Evolutionary conservation across 1,284 basidiomycete species (phyloP).

Genomic region (Heterobasidion irregulare): DNA sequence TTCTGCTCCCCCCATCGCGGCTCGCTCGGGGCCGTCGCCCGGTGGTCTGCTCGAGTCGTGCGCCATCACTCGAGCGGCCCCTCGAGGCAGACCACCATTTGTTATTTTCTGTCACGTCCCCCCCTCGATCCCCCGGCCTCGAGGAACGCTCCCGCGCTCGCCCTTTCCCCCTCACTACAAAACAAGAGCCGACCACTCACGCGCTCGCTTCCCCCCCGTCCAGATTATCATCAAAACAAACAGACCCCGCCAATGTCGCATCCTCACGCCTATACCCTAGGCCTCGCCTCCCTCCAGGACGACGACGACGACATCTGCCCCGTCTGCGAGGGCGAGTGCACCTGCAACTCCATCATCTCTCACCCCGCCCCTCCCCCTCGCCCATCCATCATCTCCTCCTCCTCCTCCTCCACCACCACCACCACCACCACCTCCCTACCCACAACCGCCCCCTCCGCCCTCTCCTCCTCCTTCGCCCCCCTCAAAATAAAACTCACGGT

Average conservation of each 20-base stretch:
- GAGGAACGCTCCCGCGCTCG: constrained; percentile 3
- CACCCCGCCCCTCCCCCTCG: constrained; percentile 11
- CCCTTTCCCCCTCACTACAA: neutral
- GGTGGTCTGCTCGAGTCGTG: neutral
- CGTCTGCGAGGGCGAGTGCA: constrained; percentile 81
- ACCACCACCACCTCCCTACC: constrained; percentile 16
- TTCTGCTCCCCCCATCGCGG: too few relatives aligned
- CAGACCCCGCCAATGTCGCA: constrained; percentile 54
- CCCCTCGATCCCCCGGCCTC: constrained; percentile 3
- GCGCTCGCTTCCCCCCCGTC: constrained; percentile 2
- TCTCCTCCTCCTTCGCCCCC: constrained; percentile 19
- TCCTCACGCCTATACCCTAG: constrained; percentile 61
- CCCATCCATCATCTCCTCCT: constrained; percentile 19
- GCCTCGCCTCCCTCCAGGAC: constrained; percentile 38
- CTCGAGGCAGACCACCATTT: neutral
- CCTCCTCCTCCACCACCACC: too few relatives aligned
- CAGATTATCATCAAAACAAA: constrained; percentile 46
- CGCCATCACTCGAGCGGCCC: neutral
- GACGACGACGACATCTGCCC: constrained; percentile 75
- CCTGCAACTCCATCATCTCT: constrained; percentile 44
- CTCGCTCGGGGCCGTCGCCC: neutral
- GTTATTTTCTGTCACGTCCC: constrained; percentile 1
- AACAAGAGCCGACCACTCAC: neutral
- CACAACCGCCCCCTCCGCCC: constrained; percentile 12
- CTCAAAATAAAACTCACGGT: constrained; percentile 73